phyloP scores from a whole-genome alignment of 805 yeast species.

The Priceomyces carsonii region DNA sequence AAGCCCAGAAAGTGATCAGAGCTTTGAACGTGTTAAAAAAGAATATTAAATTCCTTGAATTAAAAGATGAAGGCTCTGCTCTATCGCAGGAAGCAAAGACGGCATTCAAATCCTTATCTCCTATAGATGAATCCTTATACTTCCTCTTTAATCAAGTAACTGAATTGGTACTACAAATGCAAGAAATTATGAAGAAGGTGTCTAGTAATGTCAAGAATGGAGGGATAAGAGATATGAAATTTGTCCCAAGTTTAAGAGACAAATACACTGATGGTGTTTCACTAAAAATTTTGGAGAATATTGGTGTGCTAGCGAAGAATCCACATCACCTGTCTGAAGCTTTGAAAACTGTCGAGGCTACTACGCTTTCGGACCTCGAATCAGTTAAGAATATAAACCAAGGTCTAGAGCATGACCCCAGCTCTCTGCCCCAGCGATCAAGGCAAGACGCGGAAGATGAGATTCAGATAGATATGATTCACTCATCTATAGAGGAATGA shows the following conservation, averaged over 20 bases:
- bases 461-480: no score
- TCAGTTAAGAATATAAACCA: slow-evolving; percentile 7
- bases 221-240: slow-evolving; percentile 21
- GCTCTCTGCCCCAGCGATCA: no score
- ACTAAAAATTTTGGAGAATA: slow-evolving; percentile 26
- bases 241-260: slow-evolving; percentile 36
- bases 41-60: slow-evolving; percentile 26
- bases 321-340: slow-evolving; percentile 1
- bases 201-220: slow-evolving; percentile 21
- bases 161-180: slow-evolving; percentile 32
- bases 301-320: slow-evolving; percentile 17
- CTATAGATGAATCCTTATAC: slow-evolving; percentile 48
- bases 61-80: slow-evolving; percentile 13
- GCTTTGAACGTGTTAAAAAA: slow-evolving; percentile 31
- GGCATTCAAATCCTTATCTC: slow-evolving; percentile 38
- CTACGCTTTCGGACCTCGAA: slow-evolving; percentile 6
- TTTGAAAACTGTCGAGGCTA: slow-evolving; percentile 2
- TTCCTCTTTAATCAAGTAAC: slow-evolving; percentile 46
- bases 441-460: no score
- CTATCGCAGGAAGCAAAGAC: slow-evolving; percentile 22
- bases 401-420: slow-evolving; percentile 1
- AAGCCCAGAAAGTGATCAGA: slow-evolving; percentile 35
- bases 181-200: slow-evolving; percentile 25
- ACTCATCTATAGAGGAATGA: no score
- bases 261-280: slow-evolving; percentile 41